Evolutionary conservation across 2,329 filamentous ascomycete genomes (phyloP), one percentile per base, ranked within the genome.

Genomic region (Beauveria scarabaeidicola): DNA sequence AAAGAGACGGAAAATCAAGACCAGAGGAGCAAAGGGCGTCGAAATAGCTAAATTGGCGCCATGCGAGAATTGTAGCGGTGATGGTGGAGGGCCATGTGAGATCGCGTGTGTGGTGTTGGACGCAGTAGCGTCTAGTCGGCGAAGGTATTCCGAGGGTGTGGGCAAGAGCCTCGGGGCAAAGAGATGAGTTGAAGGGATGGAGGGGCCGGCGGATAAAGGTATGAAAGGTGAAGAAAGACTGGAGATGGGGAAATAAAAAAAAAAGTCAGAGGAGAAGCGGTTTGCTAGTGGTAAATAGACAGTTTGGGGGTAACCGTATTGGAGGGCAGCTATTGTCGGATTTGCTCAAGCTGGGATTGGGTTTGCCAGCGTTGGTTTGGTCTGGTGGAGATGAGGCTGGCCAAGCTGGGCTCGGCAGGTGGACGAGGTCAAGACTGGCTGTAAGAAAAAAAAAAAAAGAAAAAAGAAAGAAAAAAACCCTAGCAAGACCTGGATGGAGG

Each of bases 331-430:
- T 32, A 15, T 47, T 23, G 21, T 47, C 21, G 44, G 44, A 47
- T 54, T 46, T 55, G 52, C 40, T 56, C 11, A 11, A 38, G 29
- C 19, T 25, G 27, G 41, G 53, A 46, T 56, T 57, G 43, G 53
- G 23, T 40, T 44, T 38, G 43, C 29, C 41, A 25, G 43, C 43
- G 44, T 57, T 46, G 43, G 43, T 46, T 48, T 47, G 53, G 52
- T 21, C 27, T 27, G 19, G 53, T 57, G 53, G 53, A 57, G 53
- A 57, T 57, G 53, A 48, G 53, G 43, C 43, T 57, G 44, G 53
- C 43, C 43, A 41, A 32, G 43, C 43, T 36, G 36, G 51, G 43
- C 32, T 48, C 43, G 53, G 53, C 53, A 55, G 53, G 52, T 55
- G 27, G 25, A 6, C 10, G 17, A 46, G 43, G 43, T 46, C 8